These are phyloP conservation scores for Cordyceps pruinosa DNA, from an alignment of 2,329 filamentous ascomycete genomes.

Conservation along the genomic window DNA sequence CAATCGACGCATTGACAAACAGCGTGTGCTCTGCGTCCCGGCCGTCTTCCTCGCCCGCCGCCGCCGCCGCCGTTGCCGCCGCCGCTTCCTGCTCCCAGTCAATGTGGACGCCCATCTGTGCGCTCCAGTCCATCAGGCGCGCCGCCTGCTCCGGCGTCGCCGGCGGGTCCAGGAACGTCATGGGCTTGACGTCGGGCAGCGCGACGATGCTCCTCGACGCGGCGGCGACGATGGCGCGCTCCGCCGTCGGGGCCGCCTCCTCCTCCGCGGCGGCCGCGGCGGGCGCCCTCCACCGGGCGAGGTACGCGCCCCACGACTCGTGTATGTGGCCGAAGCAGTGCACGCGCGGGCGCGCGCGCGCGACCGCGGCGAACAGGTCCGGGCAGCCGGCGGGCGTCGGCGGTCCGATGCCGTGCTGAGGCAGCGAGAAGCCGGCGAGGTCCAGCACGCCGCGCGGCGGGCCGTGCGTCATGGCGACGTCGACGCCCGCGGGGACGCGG, in stretches of 20 bases:
- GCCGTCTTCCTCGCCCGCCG: neutral
- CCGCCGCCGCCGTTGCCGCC: neutral
- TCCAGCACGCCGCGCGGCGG: conserved; percentile 48
- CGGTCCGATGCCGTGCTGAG: conserved; percentile 14
- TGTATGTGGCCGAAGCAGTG: conserved; percentile 57
- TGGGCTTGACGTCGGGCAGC: conserved; percentile 24
- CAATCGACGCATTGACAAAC: conserved; percentile 54
- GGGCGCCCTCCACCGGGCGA: conserved; percentile 41
- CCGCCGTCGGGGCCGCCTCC: neutral
- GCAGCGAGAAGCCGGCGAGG: conserved; percentile 18
- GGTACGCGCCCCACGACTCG: conserved; percentile 49
- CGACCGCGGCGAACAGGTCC: conserved; percentile 39
- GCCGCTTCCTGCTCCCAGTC: conserved; percentile 26
- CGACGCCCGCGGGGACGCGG: conserved; percentile 27
- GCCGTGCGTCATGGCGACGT: conserved; percentile 49
- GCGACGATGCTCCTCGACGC: conserved; percentile 30
- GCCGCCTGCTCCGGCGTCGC: conserved; percentile 13
- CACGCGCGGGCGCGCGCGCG: conserved; percentile 35
- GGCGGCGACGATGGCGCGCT: conserved; percentile 35
- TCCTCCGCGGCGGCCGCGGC: neutral
- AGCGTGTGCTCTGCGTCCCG: conserved; percentile 33
- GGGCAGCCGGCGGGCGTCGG: conserved; percentile 34
- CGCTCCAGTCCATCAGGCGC: conserved; percentile 18
- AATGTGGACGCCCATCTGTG: conserved; percentile 27
- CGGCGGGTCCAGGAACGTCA: conserved; percentile 8